These are phyloP conservation scores for Globisporangium irregulare DNA, from an alignment of 352 stramenopile species.

Conservation along the genomic window DNA sequence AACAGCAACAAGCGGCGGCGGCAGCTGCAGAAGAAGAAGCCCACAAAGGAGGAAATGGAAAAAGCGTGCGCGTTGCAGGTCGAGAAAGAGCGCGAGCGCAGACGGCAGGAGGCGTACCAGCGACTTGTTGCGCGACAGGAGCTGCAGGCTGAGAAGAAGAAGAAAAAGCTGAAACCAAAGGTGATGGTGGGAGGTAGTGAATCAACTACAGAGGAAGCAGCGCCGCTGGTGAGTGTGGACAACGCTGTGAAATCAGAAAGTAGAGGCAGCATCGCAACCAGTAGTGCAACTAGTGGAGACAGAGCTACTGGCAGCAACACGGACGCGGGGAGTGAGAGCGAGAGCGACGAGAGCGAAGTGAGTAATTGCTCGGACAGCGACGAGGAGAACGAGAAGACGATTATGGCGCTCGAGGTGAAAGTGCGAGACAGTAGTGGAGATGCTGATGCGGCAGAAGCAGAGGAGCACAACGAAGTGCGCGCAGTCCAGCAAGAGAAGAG, in stretches of 20 bases:
- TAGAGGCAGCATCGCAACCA: neutral
- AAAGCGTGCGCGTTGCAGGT: conserved; percentile 18
- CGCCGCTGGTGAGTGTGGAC: neutral
- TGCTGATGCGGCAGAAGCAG: neutral
- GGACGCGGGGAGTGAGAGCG: conserved; percentile 21
- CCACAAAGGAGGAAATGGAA: conserved; percentile 29
- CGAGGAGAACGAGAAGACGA: conserved; percentile 48
- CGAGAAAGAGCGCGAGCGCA: conserved; percentile 45
- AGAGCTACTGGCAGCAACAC: neutral
- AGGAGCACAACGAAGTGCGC: conserved; percentile 3
- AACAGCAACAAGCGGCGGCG: conserved; percentile 26
- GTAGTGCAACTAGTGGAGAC: neutral
- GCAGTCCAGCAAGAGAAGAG: neutral
- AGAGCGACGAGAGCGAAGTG: conserved; percentile 59
- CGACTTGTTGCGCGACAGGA: conserved; percentile 54
- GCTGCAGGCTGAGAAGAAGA: conserved; percentile 39
- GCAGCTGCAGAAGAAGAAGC: conserved; percentile 22
- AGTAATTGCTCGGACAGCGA: conserved; percentile 70
- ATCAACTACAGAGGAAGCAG: neutral
- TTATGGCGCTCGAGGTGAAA: conserved; percentile 41
- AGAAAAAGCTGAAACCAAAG: conserved; percentile 13
- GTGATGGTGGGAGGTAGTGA: neutral
- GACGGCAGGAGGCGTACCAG: conserved; percentile 54
- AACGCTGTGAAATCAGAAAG: neutral
- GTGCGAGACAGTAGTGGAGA: neutral